Evolutionary conservation across 2,329 filamentous ascomycete species (phyloP).

Genomic region (Aspergillus tubingensis): DNA sequence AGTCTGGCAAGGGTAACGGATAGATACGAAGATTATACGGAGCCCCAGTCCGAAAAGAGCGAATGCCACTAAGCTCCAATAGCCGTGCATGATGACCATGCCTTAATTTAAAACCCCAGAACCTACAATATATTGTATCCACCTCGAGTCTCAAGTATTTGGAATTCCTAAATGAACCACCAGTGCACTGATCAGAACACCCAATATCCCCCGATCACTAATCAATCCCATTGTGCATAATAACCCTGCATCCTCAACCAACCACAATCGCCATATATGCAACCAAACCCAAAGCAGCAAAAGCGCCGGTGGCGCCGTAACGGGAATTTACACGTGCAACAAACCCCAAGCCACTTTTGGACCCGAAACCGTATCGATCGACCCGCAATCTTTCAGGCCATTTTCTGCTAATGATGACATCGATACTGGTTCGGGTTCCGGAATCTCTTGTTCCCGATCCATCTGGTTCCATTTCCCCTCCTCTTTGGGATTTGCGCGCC

Average conservation of each 20-base stretch:
- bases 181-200: not conserved
- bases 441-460: not conserved
- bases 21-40: not conserved
- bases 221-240: not conserved
- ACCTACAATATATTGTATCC: not conserved
- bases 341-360: not conserved
- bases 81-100: not conserved
- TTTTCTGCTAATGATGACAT: slow-evolving; percentile 1
- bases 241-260: not conserved
- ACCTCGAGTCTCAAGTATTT: not conserved
- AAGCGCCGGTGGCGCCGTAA: slow-evolving; percentile 1
- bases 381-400: not conserved
- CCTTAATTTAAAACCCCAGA: not conserved
- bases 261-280: not conserved
- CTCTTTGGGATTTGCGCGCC: not conserved
- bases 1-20: not conserved
- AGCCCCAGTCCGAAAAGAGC: not conserved
- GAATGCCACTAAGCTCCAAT: not conserved
- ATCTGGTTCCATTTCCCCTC: too few species aligned
- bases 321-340: not conserved
- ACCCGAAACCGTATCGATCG: slow-evolving; percentile 3
- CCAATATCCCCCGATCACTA: not conserved
- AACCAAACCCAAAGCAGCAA: slow-evolving; percentile 4
- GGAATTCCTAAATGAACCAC: slow-evolving; percentile 2
- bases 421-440: not conserved